phyloP scores from a whole-genome alignment of 2,329 filamentous ascomycete species.

The Aspergillus sergii region DNA sequence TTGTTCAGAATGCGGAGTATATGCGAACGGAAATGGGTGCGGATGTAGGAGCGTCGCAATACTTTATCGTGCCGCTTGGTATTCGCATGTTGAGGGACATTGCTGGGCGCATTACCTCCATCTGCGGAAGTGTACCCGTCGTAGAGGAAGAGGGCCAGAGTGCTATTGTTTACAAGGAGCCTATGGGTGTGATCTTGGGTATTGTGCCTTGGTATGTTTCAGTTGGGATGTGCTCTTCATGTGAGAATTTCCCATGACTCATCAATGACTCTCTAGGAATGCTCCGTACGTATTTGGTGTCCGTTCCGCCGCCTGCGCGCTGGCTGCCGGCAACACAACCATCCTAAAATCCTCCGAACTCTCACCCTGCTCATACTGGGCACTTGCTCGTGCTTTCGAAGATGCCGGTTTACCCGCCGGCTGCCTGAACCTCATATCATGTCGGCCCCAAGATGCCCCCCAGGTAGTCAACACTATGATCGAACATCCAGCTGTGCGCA shows the following conservation, averaged over 20 bases:
- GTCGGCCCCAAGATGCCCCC: slow-evolving; percentile 62
- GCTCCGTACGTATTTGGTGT: slow-evolving; percentile 55
- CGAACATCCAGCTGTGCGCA: slow-evolving; percentile 65
- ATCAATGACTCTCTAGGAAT: slow-evolving; percentile 44
- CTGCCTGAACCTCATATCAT: slow-evolving; percentile 72
- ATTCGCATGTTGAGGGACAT: slow-evolving; percentile 51
- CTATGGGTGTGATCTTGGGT: slow-evolving; percentile 74
- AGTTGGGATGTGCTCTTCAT: neutral
- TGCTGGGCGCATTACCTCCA: slow-evolving; percentile 50
- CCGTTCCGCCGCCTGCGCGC: slow-evolving; percentile 59
- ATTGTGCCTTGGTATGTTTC: slow-evolving; percentile 74
- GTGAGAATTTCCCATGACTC: neutral
- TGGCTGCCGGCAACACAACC: slow-evolving; percentile 72
- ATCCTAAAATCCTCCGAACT: slow-evolving; percentile 72
- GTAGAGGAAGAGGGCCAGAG: slow-evolving; percentile 54
- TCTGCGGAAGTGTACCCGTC: slow-evolving; percentile 53
- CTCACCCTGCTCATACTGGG: slow-evolving; percentile 64
- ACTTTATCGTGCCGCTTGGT: slow-evolving; percentile 33
- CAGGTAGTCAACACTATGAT: slow-evolving; percentile 70
- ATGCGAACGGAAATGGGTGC: slow-evolving; percentile 61
- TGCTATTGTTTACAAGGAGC: slow-evolving; percentile 71
- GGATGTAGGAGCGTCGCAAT: slow-evolving; percentile 34
- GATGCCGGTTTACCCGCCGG: slow-evolving; percentile 75
- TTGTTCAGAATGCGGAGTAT: slow-evolving; percentile 59
- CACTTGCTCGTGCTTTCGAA: slow-evolving; percentile 62